Evolutionary conservation across 2,329 filamentous ascomycete species (phyloP).

Genomic region (Gaeumannomyces sp.): DNA sequence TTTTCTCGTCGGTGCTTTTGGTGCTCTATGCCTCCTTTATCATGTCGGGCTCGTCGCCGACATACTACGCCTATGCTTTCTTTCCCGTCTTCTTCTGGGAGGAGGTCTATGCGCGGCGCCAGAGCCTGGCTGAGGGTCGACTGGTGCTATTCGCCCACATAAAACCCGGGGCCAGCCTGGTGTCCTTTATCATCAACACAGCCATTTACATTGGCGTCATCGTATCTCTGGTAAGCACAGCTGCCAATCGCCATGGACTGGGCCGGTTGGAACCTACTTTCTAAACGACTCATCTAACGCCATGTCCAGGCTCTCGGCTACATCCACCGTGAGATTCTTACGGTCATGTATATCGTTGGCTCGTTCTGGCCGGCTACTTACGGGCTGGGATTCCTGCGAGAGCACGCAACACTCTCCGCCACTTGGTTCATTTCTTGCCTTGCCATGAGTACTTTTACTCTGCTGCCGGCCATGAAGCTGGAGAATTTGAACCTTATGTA

Average conservation of each 20-base stretch:
- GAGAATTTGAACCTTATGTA: conserved; percentile 74
- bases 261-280: neutral
- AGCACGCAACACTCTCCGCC: conserved; percentile 56
- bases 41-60: conserved; percentile 69
- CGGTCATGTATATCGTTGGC: conserved; percentile 68
- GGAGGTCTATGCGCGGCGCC: conserved; percentile 75
- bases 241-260: neutral
- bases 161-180: conserved; percentile 48
- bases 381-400: conserved; percentile 63
- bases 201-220: conserved; percentile 68
- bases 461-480: conserved; percentile 78
- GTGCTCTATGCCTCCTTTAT: conserved; percentile 73
- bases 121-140: conserved; percentile 61
- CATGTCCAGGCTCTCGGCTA: conserved; percentile 75
- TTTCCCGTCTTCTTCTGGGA: conserved; percentile 98
- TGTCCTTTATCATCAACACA: conserved; percentile 57
- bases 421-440: conserved; percentile 74
- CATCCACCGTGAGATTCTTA: conserved; percentile 83
- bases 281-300: neutral
- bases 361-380: conserved; percentile 73
- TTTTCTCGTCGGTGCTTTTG: conserved; percentile 72
- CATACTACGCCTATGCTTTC: conserved; percentile 86
- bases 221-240: conserved; percentile 61
- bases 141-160: conserved; percentile 65
- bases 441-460: conserved; percentile 83